Evolutionary conservation across 192 early-diverging fungal species (phyloP), one percentile per base, ranked within the genome.

Genomic region (Allomyces macrogynus): DNA sequence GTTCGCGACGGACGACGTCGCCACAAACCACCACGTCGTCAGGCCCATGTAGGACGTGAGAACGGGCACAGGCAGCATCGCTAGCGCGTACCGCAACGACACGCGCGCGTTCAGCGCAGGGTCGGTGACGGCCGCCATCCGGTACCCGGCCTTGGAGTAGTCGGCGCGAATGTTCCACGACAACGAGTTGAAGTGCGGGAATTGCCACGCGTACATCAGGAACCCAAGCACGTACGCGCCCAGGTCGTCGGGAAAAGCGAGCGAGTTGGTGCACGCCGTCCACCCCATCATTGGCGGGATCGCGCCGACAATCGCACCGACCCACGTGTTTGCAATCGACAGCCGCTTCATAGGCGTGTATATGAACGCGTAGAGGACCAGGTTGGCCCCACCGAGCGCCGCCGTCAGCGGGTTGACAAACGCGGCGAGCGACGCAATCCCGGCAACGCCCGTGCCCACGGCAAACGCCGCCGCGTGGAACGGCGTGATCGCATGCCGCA

Each of bases 251-350:
- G 49, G 49, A 20, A 85, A 63, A 22, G 62, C 60, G 24, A 86
- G 60, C 10, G 74, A 62, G 26, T 86, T 86, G 0, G 93, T 91
- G 27, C 83, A 86, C 8, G 95, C 95, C 0, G 87, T 81, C 89
- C 92, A 98, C 3, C 95, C 95, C 86, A 98, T 94, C 79, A 98
- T 85, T 5, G 95, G 95, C 40, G 95, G 95, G n/a, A 98, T 87
- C 0, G 89, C 95, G 23, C 95, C 92, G 0, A 98, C 95, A 12
- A 96, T 69, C 11, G 95, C 77, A 4, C 95, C 95, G 26, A 84
- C 85, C 93, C 93, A 96, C 8, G 95, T 98, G 65, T 98, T 98
- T 20, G 77, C 84, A 66, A 96, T 93, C 0, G 85, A 85, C 24
- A 82, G 72, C 23, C 95, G 86, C 73, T 98, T 98, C 83, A 94